Evolutionary conservation across 139 green algal species (phyloP).

Genomic region (Chlorella vulgaris): DNA sequence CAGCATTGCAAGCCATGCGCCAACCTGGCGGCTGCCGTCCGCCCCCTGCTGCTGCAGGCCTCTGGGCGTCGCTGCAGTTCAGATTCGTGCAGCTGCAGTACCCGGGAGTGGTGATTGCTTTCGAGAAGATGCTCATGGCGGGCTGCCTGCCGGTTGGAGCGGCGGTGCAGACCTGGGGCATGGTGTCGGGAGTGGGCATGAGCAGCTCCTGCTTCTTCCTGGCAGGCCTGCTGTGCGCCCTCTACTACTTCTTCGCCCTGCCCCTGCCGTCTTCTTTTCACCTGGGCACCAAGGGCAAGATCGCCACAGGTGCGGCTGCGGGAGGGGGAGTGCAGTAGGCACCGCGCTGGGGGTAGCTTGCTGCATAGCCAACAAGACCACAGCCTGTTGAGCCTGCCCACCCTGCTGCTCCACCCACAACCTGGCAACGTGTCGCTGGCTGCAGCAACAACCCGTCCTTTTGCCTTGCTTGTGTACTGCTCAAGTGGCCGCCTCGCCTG

Average conservation of each 20-base stretch:
- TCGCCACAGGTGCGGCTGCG: neutral
- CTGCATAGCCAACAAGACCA: too few species aligned
- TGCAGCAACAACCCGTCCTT: too few species aligned
- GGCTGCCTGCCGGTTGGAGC: constrained; percentile 67
- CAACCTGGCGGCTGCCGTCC: too few species aligned
- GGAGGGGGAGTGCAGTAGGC: neutral
- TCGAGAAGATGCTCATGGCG: constrained; percentile 86
- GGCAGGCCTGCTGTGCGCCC: constrained; percentile 60
- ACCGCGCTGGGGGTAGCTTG: neutral
- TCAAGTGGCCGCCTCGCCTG: too few species aligned
- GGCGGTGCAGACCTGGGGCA: constrained; percentile 58
- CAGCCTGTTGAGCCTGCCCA: neutral
- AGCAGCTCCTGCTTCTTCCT: constrained; percentile 86
- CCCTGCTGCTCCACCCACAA: neutral
- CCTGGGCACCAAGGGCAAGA: neutral
- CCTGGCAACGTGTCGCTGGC: too few species aligned
- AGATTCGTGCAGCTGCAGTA: constrained; percentile 87
- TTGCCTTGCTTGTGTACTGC: too few species aligned
- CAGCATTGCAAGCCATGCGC: too few species aligned
- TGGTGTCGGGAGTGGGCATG: constrained; percentile 57
- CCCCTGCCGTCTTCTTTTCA: constrained; percentile 84
- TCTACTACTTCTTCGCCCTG: constrained; percentile 78
- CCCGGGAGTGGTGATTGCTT: constrained; percentile 78
- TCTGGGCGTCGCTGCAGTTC: constrained; percentile 94
- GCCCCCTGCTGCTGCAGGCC: too few species aligned